Evolutionary conservation across 805 yeast genomes (phyloP).

Genomic region (Myxozyma mucilagina): DNA sequence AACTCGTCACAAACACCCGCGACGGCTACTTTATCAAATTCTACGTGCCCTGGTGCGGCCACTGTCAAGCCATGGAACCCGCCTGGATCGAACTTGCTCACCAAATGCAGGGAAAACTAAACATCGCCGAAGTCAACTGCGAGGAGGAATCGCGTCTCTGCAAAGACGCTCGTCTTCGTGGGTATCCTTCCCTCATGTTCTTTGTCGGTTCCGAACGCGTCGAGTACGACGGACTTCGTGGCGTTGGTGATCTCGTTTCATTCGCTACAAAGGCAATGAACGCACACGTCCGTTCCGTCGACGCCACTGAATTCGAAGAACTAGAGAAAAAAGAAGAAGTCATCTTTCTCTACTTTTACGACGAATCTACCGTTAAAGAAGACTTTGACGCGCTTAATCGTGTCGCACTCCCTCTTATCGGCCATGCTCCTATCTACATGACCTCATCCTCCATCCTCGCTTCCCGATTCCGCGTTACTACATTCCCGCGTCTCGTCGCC

Average conservation of each 20-base stretch:
- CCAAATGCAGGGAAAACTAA: constrained; percentile 38
- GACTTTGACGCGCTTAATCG: constrained; percentile 43
- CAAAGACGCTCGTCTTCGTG: constrained; percentile 37
- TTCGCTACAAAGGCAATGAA: constrained; percentile 40
- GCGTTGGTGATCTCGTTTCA: constrained; percentile 39
- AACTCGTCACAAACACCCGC: constrained; percentile 34
- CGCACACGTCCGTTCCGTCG: constrained; percentile 37
- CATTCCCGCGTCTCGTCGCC: constrained; percentile 40
- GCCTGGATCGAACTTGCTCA: constrained; percentile 43
- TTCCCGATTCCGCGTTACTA: constrained; percentile 35
- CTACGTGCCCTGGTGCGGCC: constrained; percentile 45
- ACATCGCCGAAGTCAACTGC: constrained; percentile 47
- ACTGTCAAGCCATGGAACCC: constrained; percentile 42
- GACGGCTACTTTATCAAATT: constrained; percentile 47
- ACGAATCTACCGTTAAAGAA: constrained; percentile 42
- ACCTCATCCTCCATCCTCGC: constrained; percentile 36
- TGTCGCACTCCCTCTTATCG: constrained; percentile 39
- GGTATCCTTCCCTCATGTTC: constrained; percentile 37
- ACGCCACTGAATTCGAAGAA: constrained; percentile 34
- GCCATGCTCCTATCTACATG: constrained; percentile 39
- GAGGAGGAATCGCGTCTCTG: constrained; percentile 40
- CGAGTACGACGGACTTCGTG: constrained; percentile 39
- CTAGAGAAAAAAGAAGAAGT: constrained; percentile 36
- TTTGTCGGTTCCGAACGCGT: constrained; percentile 36
- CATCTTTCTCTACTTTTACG: constrained; percentile 44